Evolutionary conservation across 148 eudicot genomes (phyloP).

Genomic region (Chenopodium album): DNA sequence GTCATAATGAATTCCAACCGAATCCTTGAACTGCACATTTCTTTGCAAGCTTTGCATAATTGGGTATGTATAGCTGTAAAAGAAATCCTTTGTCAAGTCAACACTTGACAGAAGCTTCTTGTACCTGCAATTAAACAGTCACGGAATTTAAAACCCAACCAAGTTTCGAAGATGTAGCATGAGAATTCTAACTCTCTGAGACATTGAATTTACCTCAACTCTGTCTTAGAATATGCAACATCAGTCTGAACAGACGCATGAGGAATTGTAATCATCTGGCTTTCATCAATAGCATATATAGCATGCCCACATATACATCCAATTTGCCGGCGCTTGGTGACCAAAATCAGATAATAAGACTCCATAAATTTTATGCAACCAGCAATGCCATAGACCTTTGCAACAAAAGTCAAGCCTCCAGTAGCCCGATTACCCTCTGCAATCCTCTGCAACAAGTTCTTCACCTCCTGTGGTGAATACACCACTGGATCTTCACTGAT

Average conservation of each 20-base stretch:
- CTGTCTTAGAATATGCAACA: constrained; percentile 84
- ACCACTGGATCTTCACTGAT: constrained; percentile 97
- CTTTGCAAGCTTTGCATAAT: constrained; percentile 91
- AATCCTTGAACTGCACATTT: constrained; percentile 66
- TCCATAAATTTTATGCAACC: constrained; percentile 96
- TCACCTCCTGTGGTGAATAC: constrained; percentile 77
- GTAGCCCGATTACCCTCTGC: constrained; percentile 94
- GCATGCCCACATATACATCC: constrained; percentile 97
- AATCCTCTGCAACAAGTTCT: constrained; percentile 81
- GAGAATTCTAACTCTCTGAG: background rate
- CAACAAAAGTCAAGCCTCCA: constrained; percentile 77
- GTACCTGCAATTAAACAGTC: constrained; percentile 63
- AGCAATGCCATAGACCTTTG: constrained; percentile 87
- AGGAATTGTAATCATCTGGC: constrained; percentile 87
- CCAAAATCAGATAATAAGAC: constrained; percentile 81
- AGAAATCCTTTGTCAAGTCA: constrained; percentile 95
- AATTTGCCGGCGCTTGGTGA: constrained; percentile 83
- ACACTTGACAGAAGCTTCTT: constrained; percentile 96
- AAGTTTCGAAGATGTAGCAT: background rate
- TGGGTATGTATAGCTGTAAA: constrained; percentile 97
- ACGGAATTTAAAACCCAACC: background rate
- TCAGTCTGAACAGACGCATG: constrained; percentile 85
- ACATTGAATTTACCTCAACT: constrained; percentile 57
- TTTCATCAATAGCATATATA: constrained; percentile 86
- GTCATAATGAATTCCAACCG: constrained; percentile 75